These are phyloP conservation scores for Capsella bursapastoris DNA, from an alignment of 345 rosid genomes.

Conservation along the genomic window DNA sequence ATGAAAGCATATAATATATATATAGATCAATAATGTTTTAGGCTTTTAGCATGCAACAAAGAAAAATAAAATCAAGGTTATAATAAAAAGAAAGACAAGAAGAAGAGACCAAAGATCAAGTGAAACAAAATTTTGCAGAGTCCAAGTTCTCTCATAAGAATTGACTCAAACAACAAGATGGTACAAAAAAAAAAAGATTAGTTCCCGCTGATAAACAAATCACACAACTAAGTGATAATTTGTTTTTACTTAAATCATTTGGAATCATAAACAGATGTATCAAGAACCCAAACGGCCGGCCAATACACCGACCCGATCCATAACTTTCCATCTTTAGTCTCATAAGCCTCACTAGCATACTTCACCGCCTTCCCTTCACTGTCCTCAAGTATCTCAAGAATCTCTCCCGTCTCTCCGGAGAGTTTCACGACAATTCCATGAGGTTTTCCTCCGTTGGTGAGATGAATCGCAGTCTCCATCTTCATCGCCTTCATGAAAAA, in stretches of 20 bases:
- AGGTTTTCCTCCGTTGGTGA: conserved; percentile 57
- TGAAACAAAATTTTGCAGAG: too few relatives aligned
- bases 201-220: background rate
- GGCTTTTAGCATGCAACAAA: too few relatives aligned
- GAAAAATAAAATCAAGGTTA: too few relatives aligned
- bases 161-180: too few relatives aligned
- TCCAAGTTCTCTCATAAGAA: too few relatives aligned
- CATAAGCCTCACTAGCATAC: conserved; percentile 70
- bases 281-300: conserved; percentile 56
- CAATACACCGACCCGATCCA: conserved; percentile 68
- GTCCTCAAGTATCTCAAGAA: conserved; percentile 57
- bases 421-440: conserved; percentile 59
- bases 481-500: conserved; percentile 42
- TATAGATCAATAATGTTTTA: too few relatives aligned
- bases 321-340: conserved; percentile 51
- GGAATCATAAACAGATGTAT: conserved; percentile 19
- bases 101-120: too few relatives aligned
- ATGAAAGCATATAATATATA: too few relatives aligned
- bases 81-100: too few relatives aligned
- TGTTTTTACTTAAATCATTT: background rate
- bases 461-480: conserved; percentile 49
- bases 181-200: too few relatives aligned
- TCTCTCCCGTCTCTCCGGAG: conserved; percentile 55
- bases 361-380: conserved; percentile 54
- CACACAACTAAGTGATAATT: background rate